Evolutionary conservation across 2,329 filamentous ascomycete species (phyloP), one percentile per base, ranked within the genome.

Genomic region (Phoma sp.): DNA sequence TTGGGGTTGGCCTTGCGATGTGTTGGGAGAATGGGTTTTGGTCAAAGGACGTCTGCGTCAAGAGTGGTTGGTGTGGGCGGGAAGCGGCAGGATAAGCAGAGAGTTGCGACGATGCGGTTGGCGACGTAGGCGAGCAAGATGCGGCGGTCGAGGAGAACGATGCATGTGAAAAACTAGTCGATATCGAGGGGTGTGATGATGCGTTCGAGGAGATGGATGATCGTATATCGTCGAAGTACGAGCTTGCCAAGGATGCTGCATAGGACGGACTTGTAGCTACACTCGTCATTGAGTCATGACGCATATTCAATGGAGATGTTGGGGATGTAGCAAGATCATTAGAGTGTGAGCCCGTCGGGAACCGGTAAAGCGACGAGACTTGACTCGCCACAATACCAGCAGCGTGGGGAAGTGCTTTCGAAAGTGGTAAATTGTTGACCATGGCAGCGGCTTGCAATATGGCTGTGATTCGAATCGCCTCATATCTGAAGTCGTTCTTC

Each of bases 381-480:
- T 41, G 24, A 11, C 47, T 45, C 1, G 49, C 29, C 25, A 58
- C 41, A 7, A 58, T 50, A 4, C 14, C 8, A 7, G 46, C 41
- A 7, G 53, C 64, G 18, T 47, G 43, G 7, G 44, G 24, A n/a
- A 73, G 55, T 1, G 69, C 66, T 7, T 65, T 55, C 1, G 73
- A 74, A 1, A 75, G 52, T 1, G 68, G 65, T 0, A 61, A 45
- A 2, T 66, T 57, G 7, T 59, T 51, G 1, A 67, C 48, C 23
- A 76, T 70, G 1, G 73, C 70, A 4, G 60, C 67, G 7, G 73
- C 70, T 58, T 68, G 68, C 10, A 76, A 57, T 8, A 71, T 45
- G 5, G 67, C 60, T 1, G 69, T 55, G 10, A 75, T 60, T 0
- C 74, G 71, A n/a, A 71, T 61, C 1, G 71, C 71, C 45, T 76